A percentile compares a stretch with the other conserved stretches of the same genome.
phyloP scores from a whole-genome alignment of 2,329 filamentous ascomycete species.

The Sarocladium strictum region DNA sequence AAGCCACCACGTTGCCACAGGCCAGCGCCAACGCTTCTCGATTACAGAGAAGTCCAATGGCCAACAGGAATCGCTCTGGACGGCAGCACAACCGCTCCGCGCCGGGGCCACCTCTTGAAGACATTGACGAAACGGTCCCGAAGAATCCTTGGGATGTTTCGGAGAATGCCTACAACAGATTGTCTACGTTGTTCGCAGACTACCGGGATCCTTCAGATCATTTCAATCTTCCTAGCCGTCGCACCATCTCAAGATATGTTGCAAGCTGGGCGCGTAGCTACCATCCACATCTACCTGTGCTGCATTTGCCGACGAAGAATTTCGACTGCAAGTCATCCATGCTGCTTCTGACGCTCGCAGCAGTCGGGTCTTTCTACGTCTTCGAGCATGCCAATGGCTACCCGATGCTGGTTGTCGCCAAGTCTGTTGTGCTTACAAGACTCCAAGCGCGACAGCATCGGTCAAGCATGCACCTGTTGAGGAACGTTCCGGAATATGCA shows the following conservation, averaged over 20 bases:
- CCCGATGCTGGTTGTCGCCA: slow-evolving; percentile 50
- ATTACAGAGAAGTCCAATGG: background rate
- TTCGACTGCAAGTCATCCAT: slow-evolving; percentile 38
- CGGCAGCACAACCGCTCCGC: background rate
- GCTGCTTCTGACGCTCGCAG: slow-evolving; percentile 43
- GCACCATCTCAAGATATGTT: slow-evolving; percentile 40
- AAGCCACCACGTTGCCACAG: background rate
- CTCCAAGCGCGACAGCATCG: slow-evolving; percentile 31
- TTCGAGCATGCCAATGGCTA: slow-evolving; percentile 46
- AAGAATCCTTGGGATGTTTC: slow-evolving; percentile 16
- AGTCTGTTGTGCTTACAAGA: slow-evolving; percentile 45
- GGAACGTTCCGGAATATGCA: slow-evolving; percentile 17
- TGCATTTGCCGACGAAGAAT: slow-evolving; percentile 41
- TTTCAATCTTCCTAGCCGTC: slow-evolving; percentile 41
- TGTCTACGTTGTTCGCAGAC: slow-evolving; percentile 11
- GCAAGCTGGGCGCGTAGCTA: slow-evolving; percentile 45
- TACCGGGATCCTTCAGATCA: slow-evolving; percentile 29
- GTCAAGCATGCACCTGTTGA: slow-evolving; percentile 14
- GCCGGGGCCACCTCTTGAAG: background rate
- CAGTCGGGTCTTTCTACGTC: slow-evolving; percentile 40
- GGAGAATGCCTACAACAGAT: slow-evolving; percentile 10
- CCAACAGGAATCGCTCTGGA: background rate
- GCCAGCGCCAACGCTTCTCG: background rate
- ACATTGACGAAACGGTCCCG: slow-evolving; percentile 10
- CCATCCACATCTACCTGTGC: slow-evolving; percentile 45